Base-by-base conservation (phyloP, 805 yeast species). In the Myxozyma mucilagina region DNA sequence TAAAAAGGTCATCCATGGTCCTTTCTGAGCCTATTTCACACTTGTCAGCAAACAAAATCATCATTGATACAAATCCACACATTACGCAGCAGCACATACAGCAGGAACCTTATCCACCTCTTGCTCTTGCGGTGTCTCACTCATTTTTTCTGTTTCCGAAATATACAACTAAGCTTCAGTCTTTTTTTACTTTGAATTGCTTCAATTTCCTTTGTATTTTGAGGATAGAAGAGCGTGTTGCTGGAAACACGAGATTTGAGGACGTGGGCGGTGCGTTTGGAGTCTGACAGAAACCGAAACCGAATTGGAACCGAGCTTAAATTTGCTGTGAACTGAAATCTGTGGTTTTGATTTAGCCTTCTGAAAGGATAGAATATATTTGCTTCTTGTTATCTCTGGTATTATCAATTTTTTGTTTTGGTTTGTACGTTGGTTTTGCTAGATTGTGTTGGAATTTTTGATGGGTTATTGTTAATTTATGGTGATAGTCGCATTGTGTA, bases 1-100 rank as follows among this genome's bases (percentile, higher is more conserved):
- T 68, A 94, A 80, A 71, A 93, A 93, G 13, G 94, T 84, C 31
- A 96, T 85, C 97, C 97, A 93, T n/a, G 96, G 83, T 13, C 73
- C 74, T 16, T 65, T 60, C 57, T 72, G 70, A 35, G 59, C 41
- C 63, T 58, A 31, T 38, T 2, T 44, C 14, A 9, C 43, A 35
- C 11, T 1, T 8, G 56, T 16, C 38, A 53, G 49, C 44, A 14
- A 11, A 11, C 24, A 24, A 47, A 14, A 50, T n/a, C 20, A 50
- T 38, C n/a, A n/a, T 38, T 38, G 41, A 38, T 8, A 41, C n/a
- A n/a, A n/a, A 10, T 41, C 13, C 10, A 20, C 7, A 20, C 29
- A 5, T 35, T 7, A 20, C 4, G 29, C 36, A 18, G 13, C 10
- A 32, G 4, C 18, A 53, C 57, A 29, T 53, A 53, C 57, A 29